phyloP scores from a whole-genome alignment of 2,329 filamentous ascomycete species.

The Trichothecium roseum region DNA sequence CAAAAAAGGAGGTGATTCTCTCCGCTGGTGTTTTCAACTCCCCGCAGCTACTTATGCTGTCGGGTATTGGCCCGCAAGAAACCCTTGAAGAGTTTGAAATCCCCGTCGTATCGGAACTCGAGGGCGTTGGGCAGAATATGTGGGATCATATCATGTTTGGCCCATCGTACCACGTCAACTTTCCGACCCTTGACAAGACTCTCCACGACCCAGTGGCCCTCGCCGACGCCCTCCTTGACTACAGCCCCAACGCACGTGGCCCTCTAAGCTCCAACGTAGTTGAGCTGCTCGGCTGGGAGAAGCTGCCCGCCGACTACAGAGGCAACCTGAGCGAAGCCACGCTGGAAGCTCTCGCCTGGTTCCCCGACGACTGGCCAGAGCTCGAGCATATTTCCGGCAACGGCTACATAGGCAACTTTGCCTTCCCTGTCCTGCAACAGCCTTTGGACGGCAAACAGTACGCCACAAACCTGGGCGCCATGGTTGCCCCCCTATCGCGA shows the following conservation, averaged over 20 bases:
- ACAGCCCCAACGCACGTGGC: slow-evolving; percentile 8
- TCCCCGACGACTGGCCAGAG: slow-evolving; percentile 11
- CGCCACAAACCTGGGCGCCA: slow-evolving; percentile 12
- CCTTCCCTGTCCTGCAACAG: slow-evolving; percentile 6
- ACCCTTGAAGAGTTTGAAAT: slow-evolving; percentile 29
- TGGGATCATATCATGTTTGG: slow-evolving; percentile 36
- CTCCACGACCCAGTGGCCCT: slow-evolving; percentile 9
- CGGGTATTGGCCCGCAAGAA: slow-evolving; percentile 21
- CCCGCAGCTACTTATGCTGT: slow-evolving; percentile 24
- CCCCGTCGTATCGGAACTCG: slow-evolving; percentile 36
- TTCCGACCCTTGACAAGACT: slow-evolving; percentile 11
- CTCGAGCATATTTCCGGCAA: slow-evolving; percentile 11
- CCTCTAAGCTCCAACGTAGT: slow-evolving; percentile 13
- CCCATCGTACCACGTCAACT: slow-evolving; percentile 4
- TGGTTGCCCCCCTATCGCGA: slow-evolving; percentile 29
- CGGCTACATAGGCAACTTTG: slow-evolving; percentile 11
- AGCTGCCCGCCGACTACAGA: slow-evolving; percentile 10
- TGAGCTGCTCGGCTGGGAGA: slow-evolving; percentile 15
- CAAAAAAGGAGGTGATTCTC: slow-evolving; percentile 4
- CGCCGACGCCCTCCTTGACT: slow-evolving; percentile 7
- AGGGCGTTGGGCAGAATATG: slow-evolving; percentile 66
- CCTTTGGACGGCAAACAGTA: slow-evolving; percentile 11
- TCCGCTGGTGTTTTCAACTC: slow-evolving; percentile 17
- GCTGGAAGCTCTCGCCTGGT: slow-evolving; percentile 4
- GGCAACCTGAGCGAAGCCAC: slow-evolving; percentile 10